Evolutionary conservation across 176 grass and related monocot genomes (phyloP), one percentile per base, ranked within the genome.

Genomic region (Miscanthus lutarioriparius): DNA sequence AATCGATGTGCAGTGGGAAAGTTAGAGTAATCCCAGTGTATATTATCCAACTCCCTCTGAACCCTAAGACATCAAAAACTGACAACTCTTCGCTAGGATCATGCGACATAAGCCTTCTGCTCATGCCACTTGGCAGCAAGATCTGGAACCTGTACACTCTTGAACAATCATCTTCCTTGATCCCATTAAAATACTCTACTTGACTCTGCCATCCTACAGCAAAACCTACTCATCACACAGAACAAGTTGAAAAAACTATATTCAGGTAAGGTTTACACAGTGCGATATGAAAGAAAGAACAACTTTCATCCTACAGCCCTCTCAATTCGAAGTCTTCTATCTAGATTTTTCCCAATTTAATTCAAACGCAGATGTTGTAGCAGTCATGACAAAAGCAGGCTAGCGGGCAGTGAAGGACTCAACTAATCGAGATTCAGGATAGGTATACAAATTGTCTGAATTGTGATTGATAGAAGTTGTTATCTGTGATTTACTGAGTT

Each of bases 81-180:
- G 32, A 33, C 3, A 33, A 3, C 30, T 78, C 70, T 65, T 88
- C 66, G 1, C 3, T 23, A 28, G 74, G 51, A 13, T 78, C 13
- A 22, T 28, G 71, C 68, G 76, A 5, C 8, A 38, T 23, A 28
- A 84, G 23, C 14, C 14, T 39, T 13, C 20, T 78, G 40, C 37
- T 88, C 49, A 23, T 10, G 1, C 86, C 80, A 48, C 64, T 40
- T 72, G 86, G 86, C 80, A 88, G 22, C 14, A 2, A 33, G 32
- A 33, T 33, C 51, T 88, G 66, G 64, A 84, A 88, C 27, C 45
- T 59, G 74, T 84, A 88, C 6, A 30, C 37, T 76, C 59, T 88
- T 14, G 48, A 7, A 36, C 0, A 16, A 78, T 43, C 47, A 78
- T 76, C 44, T 23, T 59, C 32, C 5, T 3, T 33, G 10, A 39